Base-by-base conservation (phyloP, 1,139 yeast genomes). In the Candida labiduridarum region DNA sequence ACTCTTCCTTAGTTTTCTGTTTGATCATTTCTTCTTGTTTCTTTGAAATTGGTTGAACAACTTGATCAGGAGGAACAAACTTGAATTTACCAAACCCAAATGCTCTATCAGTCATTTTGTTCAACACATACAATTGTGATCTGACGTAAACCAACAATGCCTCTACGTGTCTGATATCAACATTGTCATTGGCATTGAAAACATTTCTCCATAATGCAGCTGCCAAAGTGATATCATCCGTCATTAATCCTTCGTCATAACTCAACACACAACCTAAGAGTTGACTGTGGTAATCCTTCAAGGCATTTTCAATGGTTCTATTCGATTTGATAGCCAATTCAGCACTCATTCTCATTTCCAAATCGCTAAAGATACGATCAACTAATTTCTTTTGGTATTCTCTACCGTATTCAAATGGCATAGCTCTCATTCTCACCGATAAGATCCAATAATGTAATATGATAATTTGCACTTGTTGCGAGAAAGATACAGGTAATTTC, bases 391-490 rank as follows among this genome's bases (percentile, higher is more conserved):
- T 97, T 68, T 94, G 97, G 69, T 92, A 94, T 65, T 87, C 87
- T 58, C 83, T 83, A 40, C 97, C 95, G 64, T 89, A 85, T 63
- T 89, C 87, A 66, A 86, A 86, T 0, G 98, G 98, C 86, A 95
- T 79, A 16, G 96, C 96, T 66, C 99, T 83, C 97, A 94, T 91
- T 63, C 99, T 83, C 14, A 89, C 96, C 59, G 87, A 86, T 48
- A 94, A 76, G 63, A 94, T 85, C 99, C 99, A 94, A 56, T 89
- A 85, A 67, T 94, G 99, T 58, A 94, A 77, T 3, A 87, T 79
- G 5, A 96, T 88, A 58, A 94, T 87, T 69, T 92, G 98, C 65
- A 87, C 92, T 96, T 97, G 94, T 68, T 91, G 96, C 25, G 94
- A 84, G 64, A 92, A 94, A 0, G 97, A 86, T 64, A 81, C 79